These are phyloP conservation scores for Taphrina confusa DNA, from an alignment of 1,139 yeast genomes.

Conservation along the genomic window DNA sequence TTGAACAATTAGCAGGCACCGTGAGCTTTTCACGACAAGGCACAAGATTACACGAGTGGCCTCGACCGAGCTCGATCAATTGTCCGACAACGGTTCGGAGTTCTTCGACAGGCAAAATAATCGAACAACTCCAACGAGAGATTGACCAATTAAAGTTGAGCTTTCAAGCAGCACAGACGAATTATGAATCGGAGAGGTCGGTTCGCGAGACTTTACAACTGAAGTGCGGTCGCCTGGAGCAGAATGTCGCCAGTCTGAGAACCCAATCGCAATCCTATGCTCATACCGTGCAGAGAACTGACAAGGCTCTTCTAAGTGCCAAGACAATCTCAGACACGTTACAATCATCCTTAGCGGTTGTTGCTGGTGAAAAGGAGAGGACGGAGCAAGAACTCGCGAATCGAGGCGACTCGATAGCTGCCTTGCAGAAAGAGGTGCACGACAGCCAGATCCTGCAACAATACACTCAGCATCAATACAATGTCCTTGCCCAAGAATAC, in stretches of 20 bases:
- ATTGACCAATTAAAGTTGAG: conserved; percentile 26
- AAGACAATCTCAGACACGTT: neutral
- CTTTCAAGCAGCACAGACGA: conserved; percentile 20
- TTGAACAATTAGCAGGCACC: conserved; percentile 17
- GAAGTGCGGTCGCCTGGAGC: conserved; percentile 20
- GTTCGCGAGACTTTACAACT: conserved; percentile 30
- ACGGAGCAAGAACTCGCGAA: neutral
- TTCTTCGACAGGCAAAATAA: conserved; percentile 26
- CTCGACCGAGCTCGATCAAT: neutral
- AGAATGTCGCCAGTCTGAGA: conserved; percentile 24
- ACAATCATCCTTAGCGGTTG: neutral
- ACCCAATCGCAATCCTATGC: conserved; percentile 19
- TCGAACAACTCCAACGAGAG: conserved; percentile 35
- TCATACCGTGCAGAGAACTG: conserved; percentile 4
- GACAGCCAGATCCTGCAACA: neutral
- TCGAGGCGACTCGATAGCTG: conserved; percentile 1
- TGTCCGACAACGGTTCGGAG: conserved; percentile 2
- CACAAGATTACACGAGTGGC: conserved; percentile 1
- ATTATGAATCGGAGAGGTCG: conserved; percentile 24
- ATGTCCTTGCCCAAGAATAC: conserved; percentile 15
- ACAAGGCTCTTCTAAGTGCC: conserved; percentile 23
- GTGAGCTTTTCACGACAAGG: conserved; percentile 20
- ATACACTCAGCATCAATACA: neutral
- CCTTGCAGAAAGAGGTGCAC: conserved; percentile 2
- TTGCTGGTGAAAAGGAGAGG: conserved; percentile 13